Conservation (phyloP, 208 protist species). For the Leishmania lainsoni region DNA sequence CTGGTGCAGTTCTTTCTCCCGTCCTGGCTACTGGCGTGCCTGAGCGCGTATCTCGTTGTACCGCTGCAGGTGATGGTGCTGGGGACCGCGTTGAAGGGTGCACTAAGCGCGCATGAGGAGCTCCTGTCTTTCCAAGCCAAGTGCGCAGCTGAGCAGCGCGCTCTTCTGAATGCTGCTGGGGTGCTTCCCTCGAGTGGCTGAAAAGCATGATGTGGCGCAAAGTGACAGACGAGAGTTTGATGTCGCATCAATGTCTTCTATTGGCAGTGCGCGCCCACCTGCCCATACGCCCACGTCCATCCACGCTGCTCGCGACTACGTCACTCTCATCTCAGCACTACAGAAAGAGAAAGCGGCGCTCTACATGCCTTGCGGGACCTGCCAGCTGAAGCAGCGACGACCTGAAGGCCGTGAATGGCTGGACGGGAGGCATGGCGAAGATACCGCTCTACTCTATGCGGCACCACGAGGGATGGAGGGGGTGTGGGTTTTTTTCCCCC, state of each 20-base stretch:
- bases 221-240: neutral
- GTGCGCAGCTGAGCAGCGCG: slow-evolving; percentile 31
- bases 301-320: neutral
- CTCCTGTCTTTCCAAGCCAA: slow-evolving; percentile 20
- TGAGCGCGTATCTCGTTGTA: slow-evolving; percentile 25
- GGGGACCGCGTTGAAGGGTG: slow-evolving; percentile 24
- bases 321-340: neutral
- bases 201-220: neutral
- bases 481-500: neutral
- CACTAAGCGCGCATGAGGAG: slow-evolving; percentile 22
- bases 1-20: slow-evolving; percentile 18
- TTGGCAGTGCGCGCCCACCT: neutral
- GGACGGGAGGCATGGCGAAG: neutral
- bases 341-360: neutral
- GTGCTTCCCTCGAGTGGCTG: neutral
- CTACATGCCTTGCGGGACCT: neutral
- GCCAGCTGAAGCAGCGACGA: neutral
- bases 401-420: neutral
- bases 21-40: slow-evolving; percentile 5
- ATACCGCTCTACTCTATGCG: neutral
- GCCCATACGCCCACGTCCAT: neutral
- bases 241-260: neutral
- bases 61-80: slow-evolving; percentile 18
- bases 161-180: slow-evolving; percentile 16
- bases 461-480: neutral